A percentile compares a stretch with the other conserved stretches of the same genome.
Conservation (phyloP, 345 rosid species). For the Pseudoturritis turrita region DNA sequence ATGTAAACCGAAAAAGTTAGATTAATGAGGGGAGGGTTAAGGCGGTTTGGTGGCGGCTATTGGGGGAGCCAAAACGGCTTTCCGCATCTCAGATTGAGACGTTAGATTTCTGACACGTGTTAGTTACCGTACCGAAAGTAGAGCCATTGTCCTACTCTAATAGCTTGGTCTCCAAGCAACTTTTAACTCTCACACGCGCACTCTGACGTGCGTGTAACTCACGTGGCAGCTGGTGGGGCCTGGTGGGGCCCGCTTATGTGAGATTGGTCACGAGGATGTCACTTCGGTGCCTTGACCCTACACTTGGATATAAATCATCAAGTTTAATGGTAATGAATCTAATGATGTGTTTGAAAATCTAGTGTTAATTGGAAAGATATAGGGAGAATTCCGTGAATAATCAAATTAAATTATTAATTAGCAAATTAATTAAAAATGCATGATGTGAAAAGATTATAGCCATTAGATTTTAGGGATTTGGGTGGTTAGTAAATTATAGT, state of each 20-base stretch:
- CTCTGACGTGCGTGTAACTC: not conserved
- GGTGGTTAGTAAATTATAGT: too few relatives aligned
- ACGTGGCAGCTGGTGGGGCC: not conserved
- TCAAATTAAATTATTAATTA: too few relatives aligned
- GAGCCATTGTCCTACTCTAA: constrained; percentile 7
- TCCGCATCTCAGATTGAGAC: constrained; percentile 28
- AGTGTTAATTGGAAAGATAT: not conserved
- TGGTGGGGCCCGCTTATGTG: not conserved
- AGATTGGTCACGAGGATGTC: constrained; percentile 21
- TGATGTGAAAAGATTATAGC: too few relatives aligned
- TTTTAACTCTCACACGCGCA: not conserved
- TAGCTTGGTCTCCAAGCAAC: constrained; percentile 34
- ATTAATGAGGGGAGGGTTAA: not conserved
- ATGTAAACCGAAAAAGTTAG: too few relatives aligned
- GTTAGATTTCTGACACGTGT: constrained; percentile 28
- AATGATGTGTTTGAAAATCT: not conserved
- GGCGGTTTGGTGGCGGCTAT: constrained; percentile 3
- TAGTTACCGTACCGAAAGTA: constrained; percentile 19
- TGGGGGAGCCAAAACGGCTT: constrained; percentile 22
- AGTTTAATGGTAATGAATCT: not conserved
- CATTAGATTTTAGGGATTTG: too few relatives aligned
- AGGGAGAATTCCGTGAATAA: too few relatives aligned
- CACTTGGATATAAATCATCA: not conserved
- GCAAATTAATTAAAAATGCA: too few relatives aligned
- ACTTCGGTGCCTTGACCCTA: not conserved